Conservation (phyloP, 805 yeast species). For the Yamadazyma sp. region DNA sequence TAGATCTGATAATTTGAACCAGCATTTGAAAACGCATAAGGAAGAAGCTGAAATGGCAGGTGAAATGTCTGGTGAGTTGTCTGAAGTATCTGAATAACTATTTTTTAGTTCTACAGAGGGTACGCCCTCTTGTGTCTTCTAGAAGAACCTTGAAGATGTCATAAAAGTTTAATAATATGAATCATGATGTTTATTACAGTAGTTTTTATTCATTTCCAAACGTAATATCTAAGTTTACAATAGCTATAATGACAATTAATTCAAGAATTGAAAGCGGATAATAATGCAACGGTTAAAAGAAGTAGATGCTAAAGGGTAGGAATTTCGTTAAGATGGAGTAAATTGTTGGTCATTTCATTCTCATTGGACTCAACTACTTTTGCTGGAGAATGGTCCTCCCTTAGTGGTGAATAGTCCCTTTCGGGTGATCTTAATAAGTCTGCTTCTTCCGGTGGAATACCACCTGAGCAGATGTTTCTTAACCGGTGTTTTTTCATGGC, state of each 20-base stretch:
- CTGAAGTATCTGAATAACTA: not conserved
- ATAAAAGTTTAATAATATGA: too few relatives aligned
- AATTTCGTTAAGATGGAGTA: conserved; percentile 8
- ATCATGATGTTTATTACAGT: too few relatives aligned
- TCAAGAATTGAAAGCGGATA: too few relatives aligned
- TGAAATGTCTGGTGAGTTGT: conserved; percentile 3
- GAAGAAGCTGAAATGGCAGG: conserved; percentile 17
- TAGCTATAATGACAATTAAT: too few relatives aligned
- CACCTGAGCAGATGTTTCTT: conserved; percentile 82
- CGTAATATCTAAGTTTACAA: too few relatives aligned
- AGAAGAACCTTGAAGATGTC: too few relatives aligned
- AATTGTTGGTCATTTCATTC: conserved; percentile 7
- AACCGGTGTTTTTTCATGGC: conserved; percentile 80
- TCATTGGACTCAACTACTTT: conserved; percentile 7
- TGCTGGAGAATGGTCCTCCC: conserved; percentile 6
- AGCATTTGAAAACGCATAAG: conserved; percentile 62
- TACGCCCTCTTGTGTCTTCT: too few relatives aligned
- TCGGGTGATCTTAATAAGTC: conserved; percentile 9
- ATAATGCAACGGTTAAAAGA: too few relatives aligned
- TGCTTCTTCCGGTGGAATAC: conserved; percentile 32
- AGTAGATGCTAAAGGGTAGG: conserved; percentile 7
- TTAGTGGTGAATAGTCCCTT: conserved; percentile 7
- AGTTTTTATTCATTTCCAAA: too few relatives aligned
- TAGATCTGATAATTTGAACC: conserved; percentile 63
- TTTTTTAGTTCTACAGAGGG: too few relatives aligned